phyloP scores from a whole-genome alignment of 2,329 filamentous ascomycete genomes.

The Fusarium praegraminearum region DNA sequence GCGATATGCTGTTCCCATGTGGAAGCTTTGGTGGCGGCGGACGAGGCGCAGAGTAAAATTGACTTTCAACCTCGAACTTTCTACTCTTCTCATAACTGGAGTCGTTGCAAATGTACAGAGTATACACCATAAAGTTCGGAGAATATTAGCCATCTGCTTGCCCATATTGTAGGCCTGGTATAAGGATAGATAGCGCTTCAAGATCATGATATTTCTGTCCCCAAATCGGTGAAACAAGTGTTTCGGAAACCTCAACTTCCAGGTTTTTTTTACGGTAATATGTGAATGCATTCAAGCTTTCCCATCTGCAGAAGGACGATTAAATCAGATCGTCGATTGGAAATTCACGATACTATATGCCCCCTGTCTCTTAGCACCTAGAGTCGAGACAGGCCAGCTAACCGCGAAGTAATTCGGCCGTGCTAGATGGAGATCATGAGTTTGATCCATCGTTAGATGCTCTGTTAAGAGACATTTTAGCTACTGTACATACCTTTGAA shows the following conservation, averaged over 20 bases:
- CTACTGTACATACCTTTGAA: not conserved
- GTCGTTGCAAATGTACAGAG: not conserved
- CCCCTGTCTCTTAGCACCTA: constrained; percentile 25
- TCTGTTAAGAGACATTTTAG: not conserved
- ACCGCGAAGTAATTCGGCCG: constrained; percentile 28
- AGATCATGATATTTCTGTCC: not conserved
- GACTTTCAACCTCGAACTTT: not conserved
- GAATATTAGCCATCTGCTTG: not conserved
- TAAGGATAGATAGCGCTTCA: not conserved
- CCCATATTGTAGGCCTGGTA: not conserved
- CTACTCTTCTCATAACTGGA: not conserved
- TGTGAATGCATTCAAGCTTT: constrained; percentile 15
- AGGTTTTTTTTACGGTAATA: not conserved
- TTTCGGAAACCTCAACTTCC: constrained; percentile 10
- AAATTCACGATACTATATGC: constrained; percentile 13
- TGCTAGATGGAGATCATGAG: constrained; percentile 37
- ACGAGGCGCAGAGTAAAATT: constrained; percentile 24
- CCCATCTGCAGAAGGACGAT: not conserved
- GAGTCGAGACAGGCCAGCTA: constrained; percentile 36
- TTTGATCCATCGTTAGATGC: constrained; percentile 12
- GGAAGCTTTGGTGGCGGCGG: constrained; percentile 26
- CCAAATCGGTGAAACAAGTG: constrained; percentile 8
- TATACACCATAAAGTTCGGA: not conserved
- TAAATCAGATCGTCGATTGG: constrained; percentile 26
- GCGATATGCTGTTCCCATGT: constrained; percentile 12